Evolutionary conservation across 1,284 basidiomycete genomes (phyloP).

Genomic region (Sporisorium reilianum): DNA sequence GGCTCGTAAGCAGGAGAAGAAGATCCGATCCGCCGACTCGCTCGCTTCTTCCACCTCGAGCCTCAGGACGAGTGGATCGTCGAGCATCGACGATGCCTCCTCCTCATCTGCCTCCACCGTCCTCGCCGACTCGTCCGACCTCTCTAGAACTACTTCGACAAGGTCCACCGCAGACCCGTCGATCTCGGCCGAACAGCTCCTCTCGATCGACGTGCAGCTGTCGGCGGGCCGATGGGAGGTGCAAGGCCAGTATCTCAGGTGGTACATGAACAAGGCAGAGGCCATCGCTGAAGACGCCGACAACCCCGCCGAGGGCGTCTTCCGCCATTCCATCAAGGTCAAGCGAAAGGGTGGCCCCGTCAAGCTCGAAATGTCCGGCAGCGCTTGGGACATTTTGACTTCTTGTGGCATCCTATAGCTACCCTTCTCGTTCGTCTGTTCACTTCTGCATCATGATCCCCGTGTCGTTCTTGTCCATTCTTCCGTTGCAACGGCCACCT

Average conservation of each 20-base stretch:
- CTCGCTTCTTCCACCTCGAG: constrained; percentile 25
- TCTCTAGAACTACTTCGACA: constrained; percentile 14
- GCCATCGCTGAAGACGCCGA: constrained; percentile 40
- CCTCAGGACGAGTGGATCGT: constrained; percentile 4
- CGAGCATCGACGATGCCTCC: constrained; percentile 23
- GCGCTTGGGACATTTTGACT: constrained; percentile 40
- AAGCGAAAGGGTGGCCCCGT: constrained; percentile 39
- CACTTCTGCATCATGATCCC: background rate
- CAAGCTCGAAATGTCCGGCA: constrained; percentile 39
- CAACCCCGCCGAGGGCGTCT: constrained; percentile 20
- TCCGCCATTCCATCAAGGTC: constrained; percentile 48
- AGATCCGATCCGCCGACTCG: constrained; percentile 20
- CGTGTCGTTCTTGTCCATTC: background rate
- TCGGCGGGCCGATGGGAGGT: constrained; percentile 79
- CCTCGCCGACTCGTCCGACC: constrained; percentile 25
- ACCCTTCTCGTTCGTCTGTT: background rate
- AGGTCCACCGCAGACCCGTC: constrained; percentile 4
- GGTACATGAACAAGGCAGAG: constrained; percentile 77
- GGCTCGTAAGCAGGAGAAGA: constrained; percentile 38
- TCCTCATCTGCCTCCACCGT: constrained; percentile 29
- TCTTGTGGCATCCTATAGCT: constrained; percentile 38
- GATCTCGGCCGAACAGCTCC: constrained; percentile 12
- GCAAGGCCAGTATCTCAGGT: constrained; percentile 78
- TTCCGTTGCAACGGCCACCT: background rate
- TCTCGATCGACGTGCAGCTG: constrained; percentile 71